Conservation (phyloP, 768 basidiomycete species). For the Candolleomyces eurysporus region DNA sequence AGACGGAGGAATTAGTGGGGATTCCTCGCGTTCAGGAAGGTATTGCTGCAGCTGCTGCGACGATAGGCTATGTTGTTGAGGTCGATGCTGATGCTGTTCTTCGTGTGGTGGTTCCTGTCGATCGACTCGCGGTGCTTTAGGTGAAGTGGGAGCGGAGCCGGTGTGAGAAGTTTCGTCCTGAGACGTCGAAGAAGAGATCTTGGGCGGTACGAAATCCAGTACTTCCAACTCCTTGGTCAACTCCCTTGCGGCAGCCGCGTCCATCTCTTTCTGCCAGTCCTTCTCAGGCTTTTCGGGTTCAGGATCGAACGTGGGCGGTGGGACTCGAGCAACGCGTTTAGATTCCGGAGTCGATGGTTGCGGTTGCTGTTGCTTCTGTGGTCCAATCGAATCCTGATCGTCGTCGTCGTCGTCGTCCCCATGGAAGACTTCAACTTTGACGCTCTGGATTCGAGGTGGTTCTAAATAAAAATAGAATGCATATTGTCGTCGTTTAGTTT, state of each 20-base stretch:
- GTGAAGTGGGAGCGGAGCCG: too few relatives aligned
- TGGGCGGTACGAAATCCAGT: not conserved
- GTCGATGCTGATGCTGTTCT: slow-evolving; percentile 2
- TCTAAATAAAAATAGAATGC: too few relatives aligned
- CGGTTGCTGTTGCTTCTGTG: not conserved
- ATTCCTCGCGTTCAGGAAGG: not conserved
- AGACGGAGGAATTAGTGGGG: slow-evolving; percentile 2
- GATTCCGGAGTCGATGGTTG: not conserved
- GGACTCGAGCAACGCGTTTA: slow-evolving; percentile 16
- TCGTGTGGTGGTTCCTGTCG: slow-evolving; percentile 13
- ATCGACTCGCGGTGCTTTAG: too few relatives aligned
- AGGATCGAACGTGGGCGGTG: slow-evolving; percentile 36
- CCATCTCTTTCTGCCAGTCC: slow-evolving; percentile 54
- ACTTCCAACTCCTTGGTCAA: slow-evolving; percentile 53
- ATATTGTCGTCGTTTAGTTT: too few relatives aligned
- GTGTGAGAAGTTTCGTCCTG: too few relatives aligned
- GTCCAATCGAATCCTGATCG: too few relatives aligned
- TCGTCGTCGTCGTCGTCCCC: too few relatives aligned
- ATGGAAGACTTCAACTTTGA: too few relatives aligned
- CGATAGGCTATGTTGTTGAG: slow-evolving; percentile 9
- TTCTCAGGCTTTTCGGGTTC: slow-evolving; percentile 22
- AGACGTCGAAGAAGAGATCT: slow-evolving; percentile 20
- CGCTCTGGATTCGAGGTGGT: too few relatives aligned
- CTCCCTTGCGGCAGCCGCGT: slow-evolving; percentile 68
- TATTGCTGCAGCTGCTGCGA: not conserved